These are phyloP conservation scores for Phytomonas sp. DNA, from an alignment of 208 protist species.

Conservation along the genomic window DNA sequence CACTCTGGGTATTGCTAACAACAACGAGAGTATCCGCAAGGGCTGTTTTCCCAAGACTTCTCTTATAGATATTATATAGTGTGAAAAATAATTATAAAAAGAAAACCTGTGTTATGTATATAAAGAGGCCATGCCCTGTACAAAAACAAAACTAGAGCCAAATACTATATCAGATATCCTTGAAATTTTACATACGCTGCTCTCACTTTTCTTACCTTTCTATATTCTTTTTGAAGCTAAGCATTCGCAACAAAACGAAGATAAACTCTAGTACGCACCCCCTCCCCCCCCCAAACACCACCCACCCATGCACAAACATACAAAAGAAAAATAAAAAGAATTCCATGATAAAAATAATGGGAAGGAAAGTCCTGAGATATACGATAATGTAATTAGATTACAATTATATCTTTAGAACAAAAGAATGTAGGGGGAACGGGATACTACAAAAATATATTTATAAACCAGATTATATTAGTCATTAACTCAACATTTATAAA, in stretches of 20 bases:
- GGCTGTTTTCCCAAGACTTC: background rate
- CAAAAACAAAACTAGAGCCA: conserved; percentile 5
- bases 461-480: background rate
- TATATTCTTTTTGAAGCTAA: background rate
- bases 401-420: background rate
- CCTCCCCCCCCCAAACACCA: background rate
- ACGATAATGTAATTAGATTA: background rate
- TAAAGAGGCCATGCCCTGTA: conserved; percentile 7
- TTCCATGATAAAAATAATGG: background rate
- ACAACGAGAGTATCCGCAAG: background rate
- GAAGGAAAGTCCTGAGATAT: background rate
- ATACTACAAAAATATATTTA: background rate
- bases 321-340: background rate
- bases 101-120: background rate
- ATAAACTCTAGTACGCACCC: background rate
- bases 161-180: background rate
- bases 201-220: background rate
- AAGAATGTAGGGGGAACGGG: background rate
- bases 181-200: background rate
- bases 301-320: too few species aligned
- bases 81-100: background rate
- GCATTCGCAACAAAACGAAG: background rate
- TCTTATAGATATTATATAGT: background rate
- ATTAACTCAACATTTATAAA: background rate
- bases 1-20: background rate